phyloP scores from a whole-genome alignment of 495 filamentous ascomycete genomes.

The Parathielavia hyrcaniae region DNA sequence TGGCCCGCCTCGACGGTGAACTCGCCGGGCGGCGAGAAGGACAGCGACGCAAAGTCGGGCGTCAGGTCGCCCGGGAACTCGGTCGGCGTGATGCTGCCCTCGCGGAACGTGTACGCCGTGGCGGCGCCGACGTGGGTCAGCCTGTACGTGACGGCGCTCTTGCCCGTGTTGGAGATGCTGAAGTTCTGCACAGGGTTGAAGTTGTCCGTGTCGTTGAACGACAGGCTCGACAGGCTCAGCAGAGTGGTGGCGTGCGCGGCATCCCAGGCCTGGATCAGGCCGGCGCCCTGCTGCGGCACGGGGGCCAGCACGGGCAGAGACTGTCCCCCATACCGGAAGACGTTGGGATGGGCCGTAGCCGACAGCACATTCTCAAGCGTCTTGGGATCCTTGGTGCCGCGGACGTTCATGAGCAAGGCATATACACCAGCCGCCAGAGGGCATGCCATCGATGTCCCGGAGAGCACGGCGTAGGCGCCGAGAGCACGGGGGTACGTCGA shows the following conservation, averaged over 20 bases:
- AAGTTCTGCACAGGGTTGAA: conserved; percentile 44
- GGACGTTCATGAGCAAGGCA: conserved; percentile 47
- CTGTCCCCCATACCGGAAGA: conserved; percentile 44
- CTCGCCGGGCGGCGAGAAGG: conserved; percentile 27
- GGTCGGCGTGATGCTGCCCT: conserved; percentile 28
- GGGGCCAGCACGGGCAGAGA: conserved; percentile 42
- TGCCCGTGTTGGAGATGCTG: conserved; percentile 48
- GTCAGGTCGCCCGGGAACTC: conserved; percentile 39
- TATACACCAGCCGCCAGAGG: conserved; percentile 50
- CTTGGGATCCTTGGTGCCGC: conserved; percentile 44
- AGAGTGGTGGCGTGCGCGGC: conserved; percentile 50
- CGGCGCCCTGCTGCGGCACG: conserved; percentile 52
- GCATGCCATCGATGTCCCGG: conserved; percentile 57
- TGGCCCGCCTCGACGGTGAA: conserved; percentile 36
- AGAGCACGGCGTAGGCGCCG: conserved; percentile 50
- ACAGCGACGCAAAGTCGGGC: conserved; percentile 33
- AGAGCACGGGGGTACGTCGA: conserved; percentile 49
- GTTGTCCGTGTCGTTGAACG: conserved; percentile 54
- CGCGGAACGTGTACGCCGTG: conserved; percentile 41
- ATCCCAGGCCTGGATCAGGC: conserved; percentile 52
- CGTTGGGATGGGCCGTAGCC: conserved; percentile 39
- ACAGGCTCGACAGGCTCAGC: conserved; percentile 47
- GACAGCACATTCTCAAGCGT: conserved; percentile 44
- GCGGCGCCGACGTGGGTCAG: conserved; percentile 40
- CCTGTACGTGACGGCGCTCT: conserved; percentile 41